phyloP scores from a whole-genome alignment of 2,329 filamentous ascomycete genomes.

The Tolypocladium endophyticum region DNA sequence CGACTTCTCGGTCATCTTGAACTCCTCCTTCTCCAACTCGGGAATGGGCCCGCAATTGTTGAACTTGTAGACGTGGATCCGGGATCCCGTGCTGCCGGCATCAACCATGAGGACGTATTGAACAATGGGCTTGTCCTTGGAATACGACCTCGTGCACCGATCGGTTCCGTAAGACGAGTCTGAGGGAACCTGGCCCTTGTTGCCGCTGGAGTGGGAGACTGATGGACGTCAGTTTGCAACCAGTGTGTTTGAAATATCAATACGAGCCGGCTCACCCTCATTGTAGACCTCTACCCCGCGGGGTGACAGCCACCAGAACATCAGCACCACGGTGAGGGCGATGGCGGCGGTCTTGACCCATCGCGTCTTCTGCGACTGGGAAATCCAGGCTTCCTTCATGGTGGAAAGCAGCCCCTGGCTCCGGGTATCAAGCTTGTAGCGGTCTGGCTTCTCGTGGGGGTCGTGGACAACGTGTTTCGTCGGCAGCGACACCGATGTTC shows the following conservation, averaged over 20 bases:
- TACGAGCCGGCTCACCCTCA: constrained; percentile 23
- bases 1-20: constrained; percentile 85
- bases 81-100: constrained; percentile 91
- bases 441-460: constrained; percentile 54
- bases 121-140: constrained; percentile 82
- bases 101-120: constrained; percentile 99
- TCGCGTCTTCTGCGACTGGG: constrained; percentile 53
- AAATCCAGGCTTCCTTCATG: constrained; percentile 48
- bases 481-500: constrained; percentile 53
- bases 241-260: not conserved
- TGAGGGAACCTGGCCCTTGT: constrained; percentile 40
- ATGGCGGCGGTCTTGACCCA: constrained; percentile 57
- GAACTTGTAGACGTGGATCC: constrained; percentile 98
- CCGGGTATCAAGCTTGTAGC: constrained; percentile 41
- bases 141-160: constrained; percentile 73
- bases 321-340: constrained; percentile 45
- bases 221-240: not conserved
- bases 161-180: constrained; percentile 56
- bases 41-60: constrained; percentile 97
- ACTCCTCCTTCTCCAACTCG: constrained; percentile 84
- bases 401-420: constrained; percentile 39
- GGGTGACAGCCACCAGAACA: constrained; percentile 56
- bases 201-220: constrained; percentile 13
- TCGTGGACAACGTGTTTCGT: constrained; percentile 49
- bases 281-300: constrained; percentile 44